These are phyloP conservation scores for Stipa capillata DNA, from an alignment of 176 grass and related monocot genomes.

Conservation along the genomic window DNA sequence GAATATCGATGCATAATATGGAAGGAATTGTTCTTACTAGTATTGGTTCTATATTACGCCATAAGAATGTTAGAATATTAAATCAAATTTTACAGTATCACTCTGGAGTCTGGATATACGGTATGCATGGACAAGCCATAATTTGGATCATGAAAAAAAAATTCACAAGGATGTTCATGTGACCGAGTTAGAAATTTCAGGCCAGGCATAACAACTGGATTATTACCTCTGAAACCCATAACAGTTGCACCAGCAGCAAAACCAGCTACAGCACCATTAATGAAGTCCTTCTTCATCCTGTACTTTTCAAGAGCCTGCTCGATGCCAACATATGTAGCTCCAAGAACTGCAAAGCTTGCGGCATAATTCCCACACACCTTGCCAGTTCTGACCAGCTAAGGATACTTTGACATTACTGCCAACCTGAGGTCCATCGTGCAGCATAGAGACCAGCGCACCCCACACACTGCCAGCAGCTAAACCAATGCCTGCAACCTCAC, in stretches of 20 bases:
- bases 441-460: slow-evolving; percentile 24
- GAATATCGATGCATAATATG: neutral
- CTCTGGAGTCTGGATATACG: neutral
- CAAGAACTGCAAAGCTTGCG: slow-evolving; percentile 21
- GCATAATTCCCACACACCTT: slow-evolving; percentile 39
- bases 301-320: slow-evolving; percentile 40
- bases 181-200: neutral
- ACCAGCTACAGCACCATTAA: slow-evolving; percentile 50
- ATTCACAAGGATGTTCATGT: neutral
- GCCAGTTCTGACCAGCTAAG: slow-evolving; percentile 28
- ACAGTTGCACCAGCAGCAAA: slow-evolving; percentile 45
- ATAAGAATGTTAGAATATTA: neutral
- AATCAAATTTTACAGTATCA: neutral
- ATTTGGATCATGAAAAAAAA: neutral
- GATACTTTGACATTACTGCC: slow-evolving; percentile 28
- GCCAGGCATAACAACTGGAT: neutral
- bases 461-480: slow-evolving; percentile 35
- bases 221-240: slow-evolving; percentile 40
- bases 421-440: slow-evolving; percentile 21
- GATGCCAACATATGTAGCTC: slow-evolving; percentile 35
- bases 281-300: slow-evolving; percentile 47
- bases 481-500: slow-evolving; percentile 29
- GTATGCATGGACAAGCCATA: neutral
- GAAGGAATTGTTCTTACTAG: neutral
- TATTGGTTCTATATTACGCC: neutral